phyloP scores from a whole-genome alignment of 768 basidiomycete species.

The Leccinum variicolor region DNA sequence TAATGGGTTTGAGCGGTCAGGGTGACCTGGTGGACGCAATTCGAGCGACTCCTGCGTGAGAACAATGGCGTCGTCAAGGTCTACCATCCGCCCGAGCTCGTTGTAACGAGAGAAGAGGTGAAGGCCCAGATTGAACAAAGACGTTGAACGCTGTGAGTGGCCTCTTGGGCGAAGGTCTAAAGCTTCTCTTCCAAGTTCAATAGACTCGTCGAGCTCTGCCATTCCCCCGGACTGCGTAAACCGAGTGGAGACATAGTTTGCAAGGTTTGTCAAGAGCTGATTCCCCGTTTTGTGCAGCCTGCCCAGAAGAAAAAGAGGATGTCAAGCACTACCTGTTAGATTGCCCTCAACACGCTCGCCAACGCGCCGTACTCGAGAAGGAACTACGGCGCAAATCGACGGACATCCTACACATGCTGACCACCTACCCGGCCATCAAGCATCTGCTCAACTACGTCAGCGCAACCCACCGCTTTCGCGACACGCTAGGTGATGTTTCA shows the following conservation, averaged over 20 bases:
- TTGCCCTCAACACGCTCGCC: neutral
- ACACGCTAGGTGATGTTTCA: too few relatives aligned
- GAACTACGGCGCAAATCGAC: too few relatives aligned
- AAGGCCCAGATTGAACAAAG: neutral
- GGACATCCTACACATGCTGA: too few relatives aligned
- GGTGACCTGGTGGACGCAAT: neutral
- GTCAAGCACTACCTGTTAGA: neutral
- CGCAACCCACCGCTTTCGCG: too few relatives aligned
- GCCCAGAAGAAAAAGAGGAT: neutral
- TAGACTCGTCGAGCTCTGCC: neutral
- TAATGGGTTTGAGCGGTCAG: neutral
- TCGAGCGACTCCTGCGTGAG: neutral
- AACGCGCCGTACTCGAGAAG: neutral
- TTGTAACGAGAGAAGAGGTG: neutral
- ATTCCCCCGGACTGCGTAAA: neutral
- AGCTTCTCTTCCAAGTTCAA: neutral
- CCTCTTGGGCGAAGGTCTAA: neutral
- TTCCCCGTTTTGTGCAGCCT: neutral
- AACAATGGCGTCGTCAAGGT: neutral
- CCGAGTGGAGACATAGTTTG: neutral
- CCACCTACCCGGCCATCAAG: too few relatives aligned
- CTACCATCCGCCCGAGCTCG: neutral
- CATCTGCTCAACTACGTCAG: too few relatives aligned
- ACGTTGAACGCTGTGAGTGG: neutral
- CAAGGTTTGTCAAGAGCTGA: neutral